Base-by-base conservation (phyloP, 495 filamentous ascomycete species). In the Xanthoparmelia taractica region DNA sequence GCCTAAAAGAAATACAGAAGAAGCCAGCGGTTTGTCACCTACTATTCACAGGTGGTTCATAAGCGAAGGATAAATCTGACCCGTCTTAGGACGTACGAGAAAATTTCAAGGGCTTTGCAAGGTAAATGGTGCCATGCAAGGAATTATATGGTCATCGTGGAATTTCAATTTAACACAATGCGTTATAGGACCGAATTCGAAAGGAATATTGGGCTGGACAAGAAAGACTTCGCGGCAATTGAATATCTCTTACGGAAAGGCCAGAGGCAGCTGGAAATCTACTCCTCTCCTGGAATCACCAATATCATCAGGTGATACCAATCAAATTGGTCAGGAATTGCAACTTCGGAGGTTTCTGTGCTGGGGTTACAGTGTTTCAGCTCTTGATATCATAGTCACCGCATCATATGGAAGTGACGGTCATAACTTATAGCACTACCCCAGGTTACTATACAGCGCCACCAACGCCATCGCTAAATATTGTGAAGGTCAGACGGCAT, bases 161-260 rank as follows among this genome's bases (percentile, higher is more conserved):
- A 15, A 18, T 34, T 1, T 34, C 36, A 56, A 64, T 34, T 61
- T 33, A 50, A 47, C 59, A 23, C 23, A 31, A 17, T 11, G 33
- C 59, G 15, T 41, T 38, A 45, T 54, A 93, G 92, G 57, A 73
- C 74, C 41, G 91, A 96, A 67, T 98, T 98, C 67, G 75, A 85
- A 54, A 87, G 87, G 68, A 78, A 91, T 68, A 69, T 84, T 4
- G 70, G 71, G 27, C 70, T 97, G 41, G 85, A 87, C 73, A 96
- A 90, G 75, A 93, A 89, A 71, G 91, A 97, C 71, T 97, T 97
- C 74, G 75, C 76, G 50, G 83, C 92, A 4, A 86, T 98, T 63
- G 94, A 98, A 73, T 95, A 89, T 75, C 77, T 97, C 6, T 71
- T 98, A 37, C 83, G 93, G 54, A 92, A 89, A 71, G 94, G 94